Conservation (phyloP, 129 eudicot genomes). For the Kitagawia praeruptora region DNA sequence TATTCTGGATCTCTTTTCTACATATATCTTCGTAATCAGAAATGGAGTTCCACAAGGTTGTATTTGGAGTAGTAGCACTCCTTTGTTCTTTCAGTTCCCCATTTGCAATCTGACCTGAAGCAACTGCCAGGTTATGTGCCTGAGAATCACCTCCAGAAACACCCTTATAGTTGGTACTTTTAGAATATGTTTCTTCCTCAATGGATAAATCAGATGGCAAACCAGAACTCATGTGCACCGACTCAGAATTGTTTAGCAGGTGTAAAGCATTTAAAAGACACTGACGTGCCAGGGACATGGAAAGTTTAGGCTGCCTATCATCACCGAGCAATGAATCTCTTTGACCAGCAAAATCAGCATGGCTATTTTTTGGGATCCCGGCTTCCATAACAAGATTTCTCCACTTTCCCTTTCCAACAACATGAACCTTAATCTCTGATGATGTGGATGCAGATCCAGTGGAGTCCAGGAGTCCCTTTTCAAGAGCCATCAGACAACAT, state of each 20-base stretch:
- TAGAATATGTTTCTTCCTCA: constrained; percentile 25
- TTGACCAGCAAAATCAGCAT: constrained; percentile 21
- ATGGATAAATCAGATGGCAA: constrained; percentile 11
- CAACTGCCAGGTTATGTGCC: constrained; percentile 21
- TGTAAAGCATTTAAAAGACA: constrained; percentile 67
- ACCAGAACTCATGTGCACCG: constrained; percentile 19
- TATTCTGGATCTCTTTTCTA: constrained; percentile 52
- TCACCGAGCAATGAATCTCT: constrained; percentile 17
- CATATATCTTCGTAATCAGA: constrained; percentile 51
- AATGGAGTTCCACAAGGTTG: constrained; percentile 35
- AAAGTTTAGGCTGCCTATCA: constrained; percentile 37
- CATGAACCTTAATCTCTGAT: constrained; percentile 40
- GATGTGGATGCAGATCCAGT: constrained; percentile 9
- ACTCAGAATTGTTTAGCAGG: constrained; percentile 38
- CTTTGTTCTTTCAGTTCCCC: constrained; percentile 79
- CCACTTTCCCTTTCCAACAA: constrained; percentile 85
- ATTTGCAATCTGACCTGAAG: constrained; percentile 20
- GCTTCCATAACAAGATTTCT: constrained; percentile 49
- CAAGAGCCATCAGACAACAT: constrained; percentile 69
- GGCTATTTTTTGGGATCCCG: constrained; percentile 31
- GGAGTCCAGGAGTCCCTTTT: constrained; percentile 41
- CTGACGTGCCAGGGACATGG: constrained; percentile 55
- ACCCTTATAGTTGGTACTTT: constrained; percentile 20
- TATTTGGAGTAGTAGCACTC: constrained; percentile 34
- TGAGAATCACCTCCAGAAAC: constrained; percentile 26